Conservation (phyloP, 2,329 filamentous ascomycete genomes). For the Drechslerella stenobrocha region DNA sequence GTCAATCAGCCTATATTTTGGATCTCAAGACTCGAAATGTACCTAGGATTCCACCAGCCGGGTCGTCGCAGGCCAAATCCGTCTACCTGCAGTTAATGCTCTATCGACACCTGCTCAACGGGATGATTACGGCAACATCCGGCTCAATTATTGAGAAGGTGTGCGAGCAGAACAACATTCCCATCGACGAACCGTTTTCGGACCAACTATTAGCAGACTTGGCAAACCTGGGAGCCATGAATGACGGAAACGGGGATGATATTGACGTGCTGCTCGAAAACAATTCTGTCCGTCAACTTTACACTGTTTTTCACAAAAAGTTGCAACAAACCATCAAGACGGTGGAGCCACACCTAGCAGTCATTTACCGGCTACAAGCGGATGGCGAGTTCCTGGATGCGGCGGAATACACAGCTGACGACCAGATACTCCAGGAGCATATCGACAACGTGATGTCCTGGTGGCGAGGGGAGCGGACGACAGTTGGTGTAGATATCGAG, state of each 20-base stretch:
- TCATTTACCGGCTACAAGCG: slow-evolving; percentile 61
- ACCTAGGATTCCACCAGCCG: slow-evolving; percentile 63
- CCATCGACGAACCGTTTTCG: slow-evolving; percentile 69
- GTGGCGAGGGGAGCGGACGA: slow-evolving; percentile 77
- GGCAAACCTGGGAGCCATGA: slow-evolving; percentile 18
- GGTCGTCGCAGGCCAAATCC: slow-evolving; percentile 66
- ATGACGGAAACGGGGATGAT: slow-evolving; percentile 54
- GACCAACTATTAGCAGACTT: slow-evolving; percentile 64
- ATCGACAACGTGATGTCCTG: slow-evolving; percentile 73
- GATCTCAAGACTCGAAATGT: slow-evolving; percentile 84
- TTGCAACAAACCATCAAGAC: slow-evolving; percentile 62
- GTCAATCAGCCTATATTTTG: slow-evolving; percentile 68
- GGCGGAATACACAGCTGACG: slow-evolving; percentile 69
- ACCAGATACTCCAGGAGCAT: slow-evolving; percentile 66
- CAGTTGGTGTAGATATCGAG: slow-evolving; percentile 75
- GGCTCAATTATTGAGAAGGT: slow-evolving; percentile 69
- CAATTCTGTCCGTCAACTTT: slow-evolving; percentile 65
- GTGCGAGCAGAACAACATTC: slow-evolving; percentile 71
- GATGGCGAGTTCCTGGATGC: slow-evolving; percentile 62
- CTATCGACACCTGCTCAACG: slow-evolving; percentile 81
- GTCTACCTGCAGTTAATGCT: slow-evolving; percentile 85
- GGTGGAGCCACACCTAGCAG: slow-evolving; percentile 63
- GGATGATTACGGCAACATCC: slow-evolving; percentile 68
- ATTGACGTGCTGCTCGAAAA: slow-evolving; percentile 61
- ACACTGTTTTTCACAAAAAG: slow-evolving; percentile 62